Conservation (phyloP, 805 yeast genomes). For the Candida chauliodis region DNA sequence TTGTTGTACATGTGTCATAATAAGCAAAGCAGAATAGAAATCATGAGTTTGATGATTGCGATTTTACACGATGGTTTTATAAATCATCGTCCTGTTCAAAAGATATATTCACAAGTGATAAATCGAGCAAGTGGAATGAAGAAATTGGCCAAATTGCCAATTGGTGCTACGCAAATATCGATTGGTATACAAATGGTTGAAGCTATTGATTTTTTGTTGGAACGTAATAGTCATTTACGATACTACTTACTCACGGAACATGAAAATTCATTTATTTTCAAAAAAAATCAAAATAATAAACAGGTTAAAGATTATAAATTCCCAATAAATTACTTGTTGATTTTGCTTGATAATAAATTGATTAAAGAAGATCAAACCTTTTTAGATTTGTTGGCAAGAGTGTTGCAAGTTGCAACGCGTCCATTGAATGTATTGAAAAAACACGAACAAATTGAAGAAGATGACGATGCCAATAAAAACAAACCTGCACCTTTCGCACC, state of each 20-base stretch:
- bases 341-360: slow-evolving; percentile 57
- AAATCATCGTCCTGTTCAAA: slow-evolving; percentile 59
- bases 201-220: slow-evolving; percentile 66
- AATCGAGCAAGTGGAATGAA: slow-evolving; percentile 37
- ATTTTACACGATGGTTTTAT: slow-evolving; percentile 73
- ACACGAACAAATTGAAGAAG: no score
- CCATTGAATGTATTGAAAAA: slow-evolving; percentile 59
- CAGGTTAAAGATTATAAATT: slow-evolving; percentile 41
- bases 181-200: slow-evolving; percentile 79
- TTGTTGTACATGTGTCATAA: slow-evolving; percentile 66
- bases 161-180: slow-evolving; percentile 60
- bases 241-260: slow-evolving; percentile 79
- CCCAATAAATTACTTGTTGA: slow-evolving; percentile 70
- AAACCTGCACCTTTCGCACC: slow-evolving; percentile 27
- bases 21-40: slow-evolving; percentile 75
- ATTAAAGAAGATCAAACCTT: slow-evolving; percentile 69
- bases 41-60: slow-evolving; percentile 62
- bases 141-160: slow-evolving; percentile 42
- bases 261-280: slow-evolving; percentile 38
- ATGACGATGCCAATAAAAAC: no score
- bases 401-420: slow-evolving; percentile 72
- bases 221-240: slow-evolving; percentile 62
- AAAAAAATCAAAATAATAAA: slow-evolving; percentile 35
- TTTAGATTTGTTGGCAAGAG: slow-evolving; percentile 72
- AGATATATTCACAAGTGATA: slow-evolving; percentile 55